Evolutionary conservation across 2,329 filamentous ascomycete species (phyloP).

Genomic region (Penicillium hordei): DNA sequence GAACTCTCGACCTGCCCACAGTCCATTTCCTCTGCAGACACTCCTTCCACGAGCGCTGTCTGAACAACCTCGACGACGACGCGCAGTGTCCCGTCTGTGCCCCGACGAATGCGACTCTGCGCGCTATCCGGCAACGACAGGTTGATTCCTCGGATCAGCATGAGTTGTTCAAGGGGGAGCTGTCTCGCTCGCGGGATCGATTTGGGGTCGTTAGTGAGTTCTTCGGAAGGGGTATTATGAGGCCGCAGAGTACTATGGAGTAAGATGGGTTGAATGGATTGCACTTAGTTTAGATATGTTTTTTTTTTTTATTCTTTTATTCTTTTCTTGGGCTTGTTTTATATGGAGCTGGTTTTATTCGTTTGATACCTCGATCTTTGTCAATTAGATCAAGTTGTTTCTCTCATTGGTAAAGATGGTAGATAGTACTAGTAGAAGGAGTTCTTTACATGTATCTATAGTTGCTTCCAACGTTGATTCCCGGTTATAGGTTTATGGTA

Average conservation of each 20-base stretch:
- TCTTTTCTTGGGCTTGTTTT: background rate
- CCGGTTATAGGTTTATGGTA: background rate
- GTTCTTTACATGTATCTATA: background rate
- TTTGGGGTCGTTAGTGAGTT: constrained; percentile 93
- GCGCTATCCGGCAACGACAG: constrained; percentile 81
- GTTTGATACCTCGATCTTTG: constrained; percentile 13
- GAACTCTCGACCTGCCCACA: constrained; percentile 76
- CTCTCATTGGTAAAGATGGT: background rate
- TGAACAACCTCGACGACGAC: constrained; percentile 65
- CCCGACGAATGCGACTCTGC: constrained; percentile 79
- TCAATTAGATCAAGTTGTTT: constrained; percentile 9
- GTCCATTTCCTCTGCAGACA: constrained; percentile 98
- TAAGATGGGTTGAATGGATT: constrained; percentile 11
- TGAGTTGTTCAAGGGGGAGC: constrained; percentile 80
- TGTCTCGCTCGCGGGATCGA: constrained; percentile 74
- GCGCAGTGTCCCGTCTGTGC: constrained; percentile 86
- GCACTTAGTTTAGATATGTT: constrained; percentile 3
- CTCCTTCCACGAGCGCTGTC: constrained; percentile 88
- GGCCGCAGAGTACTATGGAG: constrained; percentile 38
- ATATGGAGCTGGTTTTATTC: background rate
- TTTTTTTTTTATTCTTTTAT: background rate
- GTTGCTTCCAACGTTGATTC: background rate
- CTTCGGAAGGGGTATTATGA: constrained; percentile 93
- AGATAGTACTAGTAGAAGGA: background rate
- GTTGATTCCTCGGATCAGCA: constrained; percentile 82